Evolutionary conservation across 2,329 filamentous ascomycete genomes (phyloP), one percentile per base, ranked within the genome.

Genomic region (Davidsoniella neocaledoniae): DNA sequence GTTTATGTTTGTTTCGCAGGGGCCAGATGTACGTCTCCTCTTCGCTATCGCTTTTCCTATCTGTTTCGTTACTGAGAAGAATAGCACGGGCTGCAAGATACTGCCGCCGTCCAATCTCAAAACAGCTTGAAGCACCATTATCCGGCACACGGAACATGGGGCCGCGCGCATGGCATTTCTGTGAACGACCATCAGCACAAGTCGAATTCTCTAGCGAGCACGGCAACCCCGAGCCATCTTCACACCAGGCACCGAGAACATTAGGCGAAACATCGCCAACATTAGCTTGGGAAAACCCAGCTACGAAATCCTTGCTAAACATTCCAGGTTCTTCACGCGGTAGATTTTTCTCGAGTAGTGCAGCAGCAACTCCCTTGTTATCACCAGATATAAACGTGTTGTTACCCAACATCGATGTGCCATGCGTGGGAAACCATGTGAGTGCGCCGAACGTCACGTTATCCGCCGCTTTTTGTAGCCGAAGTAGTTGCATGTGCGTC

Each of bases 221-320:
- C 64, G 74, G 67, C 55, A 77, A 62, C 17, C 79, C 82, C 5
- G 83, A 79, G 3, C 83, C 85, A 60, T 91, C 87, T 61, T 95
- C 87, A 57, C 90, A 95, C 68, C 79, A 94, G 1, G 88, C 86
- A 1, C 88, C 90, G 5, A 86, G 71, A 0, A 90, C 77, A 57
- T 95, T 95, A 2, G 90, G 90, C 1, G 81, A 85, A 0, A 87
- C 94, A 59, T 96, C 90, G 19, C 86, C 90, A 17, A 94, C 86
- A 56, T 82, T 94, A 9, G 88, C 78, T 62, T 95, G 90, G 1
- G 86, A 91, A 62, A 95, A 96, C 4, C 86, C 90, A 2, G 88
- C 87, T 1, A 95, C 84, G 57, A 94, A 94, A 8, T 72, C 74
- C 2, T 77, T 68, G 0, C 75, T 72, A 33, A 79, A 77, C 16